Evolutionary conservation across 75 land plant species (phyloP).

Genomic region (Picea glauca): DNA sequence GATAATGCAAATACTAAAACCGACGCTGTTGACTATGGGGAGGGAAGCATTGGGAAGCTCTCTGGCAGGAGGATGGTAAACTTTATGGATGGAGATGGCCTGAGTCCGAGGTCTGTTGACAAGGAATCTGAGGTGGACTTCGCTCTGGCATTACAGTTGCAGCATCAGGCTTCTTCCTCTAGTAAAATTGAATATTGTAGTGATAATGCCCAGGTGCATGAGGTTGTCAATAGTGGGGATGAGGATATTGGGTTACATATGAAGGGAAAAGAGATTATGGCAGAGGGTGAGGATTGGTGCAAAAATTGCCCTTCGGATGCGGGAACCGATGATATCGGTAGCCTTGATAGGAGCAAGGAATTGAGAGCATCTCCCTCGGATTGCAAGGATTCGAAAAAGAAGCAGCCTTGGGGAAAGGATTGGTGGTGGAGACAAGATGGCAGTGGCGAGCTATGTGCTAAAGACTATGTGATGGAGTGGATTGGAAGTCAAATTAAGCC

Average conservation of each 20-base stretch:
- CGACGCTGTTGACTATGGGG: neutral
- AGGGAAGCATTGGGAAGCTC: slow-evolving; percentile 2
- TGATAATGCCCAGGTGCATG: neutral
- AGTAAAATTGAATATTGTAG: slow-evolving; percentile 15
- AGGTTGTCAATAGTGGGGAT: slow-evolving; percentile 1
- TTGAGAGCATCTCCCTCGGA: slow-evolving; percentile 19
- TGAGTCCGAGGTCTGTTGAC: slow-evolving; percentile 25
- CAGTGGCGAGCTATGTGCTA: slow-evolving; percentile 59
- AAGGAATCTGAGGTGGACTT: slow-evolving; percentile 40
- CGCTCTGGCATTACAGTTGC: slow-evolving; percentile 33
- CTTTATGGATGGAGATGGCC: slow-evolving; percentile 11
- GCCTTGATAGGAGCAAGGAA: slow-evolving; percentile 39
- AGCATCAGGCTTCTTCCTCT: slow-evolving; percentile 38
- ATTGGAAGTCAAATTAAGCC: slow-evolving; percentile 70
- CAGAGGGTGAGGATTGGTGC: slow-evolving; percentile 18
- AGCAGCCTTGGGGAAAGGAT: slow-evolving; percentile 54
- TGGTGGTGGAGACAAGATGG: slow-evolving; percentile 92
- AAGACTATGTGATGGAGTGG: slow-evolving; percentile 89
- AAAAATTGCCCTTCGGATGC: slow-evolving; percentile 24
- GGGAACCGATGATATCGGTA: slow-evolving; percentile 16
- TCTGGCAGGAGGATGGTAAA: slow-evolving; percentile 9
- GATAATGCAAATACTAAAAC: neutral
- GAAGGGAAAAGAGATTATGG: slow-evolving; percentile 38
- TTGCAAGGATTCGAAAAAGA: slow-evolving; percentile 1
- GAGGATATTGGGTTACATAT: slow-evolving; percentile 11